Evolutionary conservation across 768 basidiomycete species (phyloP), one percentile per base, ranked within the genome.

Genomic region (Heimioporus sp.): DNA sequence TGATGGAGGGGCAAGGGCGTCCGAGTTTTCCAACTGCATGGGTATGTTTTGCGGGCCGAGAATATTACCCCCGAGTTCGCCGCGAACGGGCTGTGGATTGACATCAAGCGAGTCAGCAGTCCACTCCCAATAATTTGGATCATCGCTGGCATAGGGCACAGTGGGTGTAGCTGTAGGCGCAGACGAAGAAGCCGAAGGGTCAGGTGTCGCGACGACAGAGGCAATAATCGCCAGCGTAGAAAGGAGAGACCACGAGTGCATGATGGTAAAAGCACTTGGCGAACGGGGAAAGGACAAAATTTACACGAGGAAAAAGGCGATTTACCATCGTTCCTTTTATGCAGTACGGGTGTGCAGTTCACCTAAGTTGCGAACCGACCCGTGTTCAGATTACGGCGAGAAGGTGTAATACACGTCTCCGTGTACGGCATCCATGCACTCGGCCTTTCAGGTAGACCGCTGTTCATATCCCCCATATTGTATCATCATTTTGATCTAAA

Each of bases 1-100:
- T 6, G 74, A 76, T 4, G 86, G 86, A 40, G 83, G 82, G 10
- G 81, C 80, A 0, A 87, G 56, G 5, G 73, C 48, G 46, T 87
- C 80, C 10, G 82, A 72, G 46, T 85, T 83, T 64, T 87, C 72
- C 28, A 76, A 46, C 46, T 82, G 75, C n/a, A 86, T 35, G 4
- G 77, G 76, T 5, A 76, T 52, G 58, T 87, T 83, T 48, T 83
- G 70, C 1, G 81, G 85, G 1, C 81, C 85, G 2, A 87, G 59
- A 48, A 87, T 72, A 5, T 49, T 52, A 1, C 72, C 70, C 0
- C 83, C 83, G 3, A 78, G 66, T 0, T 58, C 30, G 1, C 66
- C 76, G 15, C 81, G 78, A 37, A 78, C 60, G 10, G 81, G 76
- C 54, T 79, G 54, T 6, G 77, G 75, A 32, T 60, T 38, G 42